Evolutionary conservation across 2,329 filamentous ascomycete species (phyloP).

Genomic region (Colletotrichum simmondsii): DNA sequence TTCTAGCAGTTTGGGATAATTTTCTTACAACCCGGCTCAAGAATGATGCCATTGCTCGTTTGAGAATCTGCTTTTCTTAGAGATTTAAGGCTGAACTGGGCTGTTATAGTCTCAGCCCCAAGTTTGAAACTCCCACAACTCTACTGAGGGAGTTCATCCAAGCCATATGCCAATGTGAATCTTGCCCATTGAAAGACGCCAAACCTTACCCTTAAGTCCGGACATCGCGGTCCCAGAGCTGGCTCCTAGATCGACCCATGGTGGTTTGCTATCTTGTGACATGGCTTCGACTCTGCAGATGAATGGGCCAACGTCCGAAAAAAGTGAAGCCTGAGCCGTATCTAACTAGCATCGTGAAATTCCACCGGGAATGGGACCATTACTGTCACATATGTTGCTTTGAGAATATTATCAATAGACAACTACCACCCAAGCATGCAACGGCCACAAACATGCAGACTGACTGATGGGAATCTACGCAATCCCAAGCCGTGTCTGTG

Average conservation of each 20-base stretch:
- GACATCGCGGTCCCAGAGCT: background rate
- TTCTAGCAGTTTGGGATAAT: background rate
- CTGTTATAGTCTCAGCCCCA: background rate
- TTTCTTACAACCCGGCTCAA: no score
- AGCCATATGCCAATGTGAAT: background rate
- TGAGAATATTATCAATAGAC: no score
- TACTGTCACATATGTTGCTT: no score
- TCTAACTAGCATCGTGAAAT: accelerated
- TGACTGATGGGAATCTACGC: no score
- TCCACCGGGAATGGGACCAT: no score
- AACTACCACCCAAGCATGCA: no score
- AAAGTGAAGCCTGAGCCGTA: background rate
- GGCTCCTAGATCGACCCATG: background rate
- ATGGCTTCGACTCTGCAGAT: background rate
- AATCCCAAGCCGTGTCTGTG: no score
- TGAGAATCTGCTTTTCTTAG: no score
- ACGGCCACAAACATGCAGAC: no score
- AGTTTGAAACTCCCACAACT: background rate
- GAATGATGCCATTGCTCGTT: background rate
- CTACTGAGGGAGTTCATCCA: background rate
- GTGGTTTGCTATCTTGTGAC: background rate
- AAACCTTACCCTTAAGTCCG: background rate
- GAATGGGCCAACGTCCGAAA: background rate
- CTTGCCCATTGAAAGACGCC: background rate
- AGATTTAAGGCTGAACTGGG: background rate